Conservation (phyloP, 768 basidiomycete species). For the Tephrocybe rancida region DNA sequence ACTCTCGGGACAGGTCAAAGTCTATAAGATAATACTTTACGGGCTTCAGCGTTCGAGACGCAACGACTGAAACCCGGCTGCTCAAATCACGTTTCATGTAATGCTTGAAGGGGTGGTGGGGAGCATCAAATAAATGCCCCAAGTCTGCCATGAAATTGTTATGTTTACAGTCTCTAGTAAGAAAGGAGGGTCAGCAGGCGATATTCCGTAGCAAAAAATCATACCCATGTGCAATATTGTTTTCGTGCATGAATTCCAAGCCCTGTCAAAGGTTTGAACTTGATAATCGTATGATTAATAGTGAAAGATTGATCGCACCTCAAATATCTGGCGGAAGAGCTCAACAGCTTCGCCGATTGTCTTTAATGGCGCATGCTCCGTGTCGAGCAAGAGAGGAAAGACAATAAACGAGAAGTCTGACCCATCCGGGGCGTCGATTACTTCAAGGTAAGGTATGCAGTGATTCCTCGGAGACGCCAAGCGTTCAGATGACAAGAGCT, state of each 20-base stretch:
- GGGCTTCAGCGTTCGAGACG: slow-evolving; percentile 15
- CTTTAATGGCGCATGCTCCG: neutral
- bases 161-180: slow-evolving; percentile 17
- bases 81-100: slow-evolving; percentile 11
- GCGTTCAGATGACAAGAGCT: neutral
- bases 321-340: slow-evolving; percentile 5
- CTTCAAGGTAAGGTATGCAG: slow-evolving; percentile 30
- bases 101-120: slow-evolving; percentile 10
- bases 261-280: slow-evolving; percentile 20
- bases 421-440: slow-evolving; percentile 19
- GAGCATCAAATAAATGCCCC: slow-evolving; percentile 4
- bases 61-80: neutral
- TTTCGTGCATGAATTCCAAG: slow-evolving; percentile 35
- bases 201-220: neutral
- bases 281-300: slow-evolving; percentile 1
- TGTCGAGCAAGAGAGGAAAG: neutral
- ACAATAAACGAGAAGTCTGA: slow-evolving; percentile 1
- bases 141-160: slow-evolving; percentile 22
- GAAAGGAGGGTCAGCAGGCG: neutral
- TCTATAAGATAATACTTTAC: slow-evolving; percentile 27
- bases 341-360: slow-evolving; percentile 5
- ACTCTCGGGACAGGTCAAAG: slow-evolving; percentile 24
- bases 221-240: slow-evolving; percentile 35
- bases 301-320: slow-evolving; percentile 22
- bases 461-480: slow-evolving; percentile 26